Conservation (phyloP, 2,329 filamentous ascomycete genomes). For the Ploettnerulaceae sp. region DNA sequence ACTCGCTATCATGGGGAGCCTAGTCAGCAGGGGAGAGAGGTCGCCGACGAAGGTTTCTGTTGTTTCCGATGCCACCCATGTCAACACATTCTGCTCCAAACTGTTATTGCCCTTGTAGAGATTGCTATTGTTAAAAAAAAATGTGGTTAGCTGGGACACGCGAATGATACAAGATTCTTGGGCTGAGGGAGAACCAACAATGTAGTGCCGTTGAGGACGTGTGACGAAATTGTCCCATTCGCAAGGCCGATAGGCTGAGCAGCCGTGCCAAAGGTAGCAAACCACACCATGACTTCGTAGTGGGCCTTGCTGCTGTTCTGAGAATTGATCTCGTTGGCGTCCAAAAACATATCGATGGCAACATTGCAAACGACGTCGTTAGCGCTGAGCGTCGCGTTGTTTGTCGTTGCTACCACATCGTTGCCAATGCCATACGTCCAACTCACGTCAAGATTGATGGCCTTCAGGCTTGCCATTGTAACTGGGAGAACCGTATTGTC, state of each 20-base stretch:
- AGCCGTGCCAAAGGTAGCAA: constrained; percentile 43
- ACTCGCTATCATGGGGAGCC: background rate
- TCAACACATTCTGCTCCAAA: constrained; percentile 9
- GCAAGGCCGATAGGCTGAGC: constrained; percentile 42
- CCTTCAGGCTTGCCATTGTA: background rate
- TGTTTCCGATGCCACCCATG: constrained; percentile 8
- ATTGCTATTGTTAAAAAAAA: constrained; percentile 6
- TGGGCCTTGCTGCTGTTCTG: constrained; percentile 36
- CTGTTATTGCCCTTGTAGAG: constrained; percentile 15
- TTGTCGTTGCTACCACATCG: constrained; percentile 35
- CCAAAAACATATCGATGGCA: constrained; percentile 55
- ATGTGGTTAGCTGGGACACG: background rate
- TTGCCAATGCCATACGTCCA: constrained; percentile 44
- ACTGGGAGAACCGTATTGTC: background rate
- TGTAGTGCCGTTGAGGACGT: constrained; percentile 1
- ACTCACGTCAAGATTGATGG: background rate
- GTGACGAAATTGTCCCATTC: background rate
- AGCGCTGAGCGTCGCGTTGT: constrained; percentile 32
- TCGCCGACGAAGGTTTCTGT: constrained; percentile 13
- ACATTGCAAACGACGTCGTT: constrained; percentile 49
- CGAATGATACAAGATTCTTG: background rate
- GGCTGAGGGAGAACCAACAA: constrained; percentile 14
- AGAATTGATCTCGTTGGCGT: constrained; percentile 40
- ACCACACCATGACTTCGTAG: constrained; percentile 55
- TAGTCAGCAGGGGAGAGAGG: constrained; percentile 12